Evolutionary conservation across 495 filamentous ascomycete genomes (phyloP).

Genomic region (Aspergillus bertholletiae): DNA sequence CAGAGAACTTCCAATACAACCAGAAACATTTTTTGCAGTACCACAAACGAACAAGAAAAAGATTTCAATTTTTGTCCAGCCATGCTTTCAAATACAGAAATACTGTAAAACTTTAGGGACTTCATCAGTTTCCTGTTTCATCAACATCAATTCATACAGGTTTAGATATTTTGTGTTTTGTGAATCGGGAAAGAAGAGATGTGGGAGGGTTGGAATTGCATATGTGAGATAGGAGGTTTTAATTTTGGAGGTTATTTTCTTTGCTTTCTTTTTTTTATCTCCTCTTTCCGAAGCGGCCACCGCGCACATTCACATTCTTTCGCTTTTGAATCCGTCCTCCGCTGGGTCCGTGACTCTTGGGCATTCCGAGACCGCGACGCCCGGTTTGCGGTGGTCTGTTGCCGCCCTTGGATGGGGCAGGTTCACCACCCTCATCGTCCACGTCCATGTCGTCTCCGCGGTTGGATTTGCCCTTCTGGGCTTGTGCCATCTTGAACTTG

Average conservation of each 20-base stretch:
- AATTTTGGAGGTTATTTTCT: too few relatives aligned
- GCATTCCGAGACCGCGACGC: constrained; percentile 45
- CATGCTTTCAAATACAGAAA: neutral
- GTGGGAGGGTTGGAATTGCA: neutral
- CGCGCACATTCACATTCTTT: constrained; percentile 13
- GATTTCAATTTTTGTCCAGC: neutral
- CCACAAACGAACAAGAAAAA: too few relatives aligned
- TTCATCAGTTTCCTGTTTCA: neutral
- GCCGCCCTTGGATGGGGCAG: constrained; percentile 12
- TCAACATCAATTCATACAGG: constrained; percentile 3
- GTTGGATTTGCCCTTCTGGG: constrained; percentile 52
- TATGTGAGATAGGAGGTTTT: too few relatives aligned
- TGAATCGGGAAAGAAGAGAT: neutral
- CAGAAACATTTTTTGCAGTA: neutral
- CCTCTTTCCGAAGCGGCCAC: constrained; percentile 17
- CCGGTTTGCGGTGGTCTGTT: constrained; percentile 2
- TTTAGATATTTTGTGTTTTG: neutral
- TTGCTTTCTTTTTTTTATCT: too few relatives aligned
- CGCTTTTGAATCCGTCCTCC: constrained; percentile 37
- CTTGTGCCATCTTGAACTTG: constrained; percentile 78
- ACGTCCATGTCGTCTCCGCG: constrained; percentile 65
- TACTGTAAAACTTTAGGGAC: neutral
- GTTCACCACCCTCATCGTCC: constrained; percentile 47
- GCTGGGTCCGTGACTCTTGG: constrained; percentile 40
- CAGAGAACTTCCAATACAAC: neutral